Evolutionary conservation across 1,139 yeast species (phyloP).

Genomic region (Sugiyamaella paludigena): DNA sequence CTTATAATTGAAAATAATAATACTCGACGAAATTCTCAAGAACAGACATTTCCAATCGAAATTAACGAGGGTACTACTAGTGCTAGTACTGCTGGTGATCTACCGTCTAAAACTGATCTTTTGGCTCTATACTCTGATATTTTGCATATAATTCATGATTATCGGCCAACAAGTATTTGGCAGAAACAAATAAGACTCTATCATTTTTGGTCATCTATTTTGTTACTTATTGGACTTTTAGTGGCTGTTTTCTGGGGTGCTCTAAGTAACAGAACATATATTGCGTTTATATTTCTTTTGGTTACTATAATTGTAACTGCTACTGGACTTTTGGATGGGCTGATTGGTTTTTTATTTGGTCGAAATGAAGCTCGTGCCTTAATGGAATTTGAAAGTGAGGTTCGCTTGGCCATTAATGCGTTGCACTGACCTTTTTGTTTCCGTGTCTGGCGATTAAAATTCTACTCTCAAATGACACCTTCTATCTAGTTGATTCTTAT

Average conservation of each 20-base stretch:
- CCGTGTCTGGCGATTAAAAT: no score
- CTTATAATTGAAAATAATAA: conserved; percentile 16
- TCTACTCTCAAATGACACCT: no score
- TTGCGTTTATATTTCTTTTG: conserved; percentile 57
- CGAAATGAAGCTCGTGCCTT: conserved; percentile 75
- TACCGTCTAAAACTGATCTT: background rate
- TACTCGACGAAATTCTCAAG: no score
- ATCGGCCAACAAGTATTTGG: conserved; percentile 53
- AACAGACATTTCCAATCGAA: conserved; percentile 33
- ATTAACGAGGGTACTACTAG: conserved; percentile 5
- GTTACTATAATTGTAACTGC: conserved; percentile 48
- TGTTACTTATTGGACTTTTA: conserved; percentile 50
- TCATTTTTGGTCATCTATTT: conserved; percentile 61
- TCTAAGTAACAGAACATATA: conserved; percentile 44
- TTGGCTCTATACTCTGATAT: conserved; percentile 53
- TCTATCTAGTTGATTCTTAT: no score
- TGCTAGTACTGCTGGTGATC: conserved; percentile 9
- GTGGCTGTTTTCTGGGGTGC: conserved; percentile 64
- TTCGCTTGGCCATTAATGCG: conserved; percentile 29
- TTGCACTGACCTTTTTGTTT: background rate
- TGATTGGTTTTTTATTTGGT: conserved; percentile 77
- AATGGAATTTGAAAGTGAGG: conserved; percentile 51
- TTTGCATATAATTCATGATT: conserved; percentile 52
- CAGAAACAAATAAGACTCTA: conserved; percentile 64
- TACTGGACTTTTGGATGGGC: conserved; percentile 72